These are phyloP conservation scores for Rhynchosporium agropyri DNA, from an alignment of 2,329 filamentous ascomycete genomes.

Conservation along the genomic window DNA sequence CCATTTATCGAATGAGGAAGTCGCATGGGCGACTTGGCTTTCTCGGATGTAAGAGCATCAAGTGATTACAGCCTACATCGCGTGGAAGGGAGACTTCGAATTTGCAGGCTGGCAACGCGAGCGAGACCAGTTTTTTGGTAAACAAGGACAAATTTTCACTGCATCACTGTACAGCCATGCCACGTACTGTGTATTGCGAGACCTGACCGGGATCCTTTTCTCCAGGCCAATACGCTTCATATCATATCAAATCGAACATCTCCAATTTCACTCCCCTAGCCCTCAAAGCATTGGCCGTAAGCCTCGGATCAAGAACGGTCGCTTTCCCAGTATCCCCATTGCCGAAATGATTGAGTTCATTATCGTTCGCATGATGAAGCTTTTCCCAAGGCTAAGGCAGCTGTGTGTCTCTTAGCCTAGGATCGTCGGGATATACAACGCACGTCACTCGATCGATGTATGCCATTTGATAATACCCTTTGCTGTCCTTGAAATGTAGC, in stretches of 20 bases:
- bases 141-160: no score
- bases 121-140: no score
- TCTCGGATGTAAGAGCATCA: no score
- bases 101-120: no score
- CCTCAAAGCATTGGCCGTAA: conserved; percentile 1
- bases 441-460: conserved; percentile 7
- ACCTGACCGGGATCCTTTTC: no score
- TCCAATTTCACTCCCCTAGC: conserved; percentile 12
- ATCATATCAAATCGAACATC: conserved; percentile 16
- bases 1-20: no score
- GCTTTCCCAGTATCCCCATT: background rate
- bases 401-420: background rate
- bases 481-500: background rate
- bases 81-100: no score
- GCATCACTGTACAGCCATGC: no score
- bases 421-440: background rate
- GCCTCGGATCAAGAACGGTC: conserved; percentile 4
- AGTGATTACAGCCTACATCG: no score
- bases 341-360: background rate
- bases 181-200: no score
- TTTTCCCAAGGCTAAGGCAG: conserved; percentile 9
- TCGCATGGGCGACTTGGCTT: no score
- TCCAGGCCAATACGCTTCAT: no score
- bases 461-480: background rate
- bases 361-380: background rate